Conservation (phyloP, 2,329 filamentous ascomycete genomes). For the Exophiala bonariae region DNA sequence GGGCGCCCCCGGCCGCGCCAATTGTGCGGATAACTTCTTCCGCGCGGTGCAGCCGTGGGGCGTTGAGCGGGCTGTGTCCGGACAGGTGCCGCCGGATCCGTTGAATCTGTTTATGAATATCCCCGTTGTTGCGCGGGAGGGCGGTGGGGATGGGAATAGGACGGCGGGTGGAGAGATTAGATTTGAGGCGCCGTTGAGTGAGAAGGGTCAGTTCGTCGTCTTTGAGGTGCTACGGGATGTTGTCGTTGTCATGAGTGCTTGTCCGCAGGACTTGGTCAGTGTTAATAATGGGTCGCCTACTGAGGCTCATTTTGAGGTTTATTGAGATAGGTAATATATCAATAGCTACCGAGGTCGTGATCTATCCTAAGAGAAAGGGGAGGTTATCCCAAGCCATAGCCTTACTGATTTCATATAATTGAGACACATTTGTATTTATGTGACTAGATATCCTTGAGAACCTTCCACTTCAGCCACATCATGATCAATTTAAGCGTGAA, state of each 20-base stretch:
- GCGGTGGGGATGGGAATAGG: background rate
- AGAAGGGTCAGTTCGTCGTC: slow-evolving; percentile 37
- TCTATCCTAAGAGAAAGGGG: too few species aligned
- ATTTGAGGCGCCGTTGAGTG: slow-evolving; percentile 35
- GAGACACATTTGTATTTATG: too few species aligned
- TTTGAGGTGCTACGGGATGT: slow-evolving; percentile 39
- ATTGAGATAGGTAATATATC: too few species aligned
- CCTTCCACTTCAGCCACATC: too few species aligned
- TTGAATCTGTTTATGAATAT: slow-evolving; percentile 50
- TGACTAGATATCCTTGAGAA: too few species aligned
- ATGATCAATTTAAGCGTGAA: too few species aligned
- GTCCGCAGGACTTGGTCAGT: slow-evolving; percentile 42
- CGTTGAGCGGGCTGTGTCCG: slow-evolving; percentile 17
- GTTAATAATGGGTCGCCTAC: slow-evolving; percentile 39
- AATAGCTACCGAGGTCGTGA: too few species aligned
- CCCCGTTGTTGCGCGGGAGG: slow-evolving; percentile 26
- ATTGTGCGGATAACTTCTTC: slow-evolving; percentile 43
- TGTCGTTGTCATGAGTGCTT: slow-evolving; percentile 43
- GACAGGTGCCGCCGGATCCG: slow-evolving; percentile 38
- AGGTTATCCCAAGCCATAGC: too few species aligned
- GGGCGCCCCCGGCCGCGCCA: slow-evolving; percentile 38
- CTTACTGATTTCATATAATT: too few species aligned
- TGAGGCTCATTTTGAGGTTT: slow-evolving; percentile 30
- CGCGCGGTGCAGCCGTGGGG: slow-evolving; percentile 30
- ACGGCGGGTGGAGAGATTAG: slow-evolving; percentile 31